Evolutionary conservation across 345 rosid genomes (phyloP), one percentile per base, ranked within the genome.

Genomic region (Moricandia moricandioides): DNA sequence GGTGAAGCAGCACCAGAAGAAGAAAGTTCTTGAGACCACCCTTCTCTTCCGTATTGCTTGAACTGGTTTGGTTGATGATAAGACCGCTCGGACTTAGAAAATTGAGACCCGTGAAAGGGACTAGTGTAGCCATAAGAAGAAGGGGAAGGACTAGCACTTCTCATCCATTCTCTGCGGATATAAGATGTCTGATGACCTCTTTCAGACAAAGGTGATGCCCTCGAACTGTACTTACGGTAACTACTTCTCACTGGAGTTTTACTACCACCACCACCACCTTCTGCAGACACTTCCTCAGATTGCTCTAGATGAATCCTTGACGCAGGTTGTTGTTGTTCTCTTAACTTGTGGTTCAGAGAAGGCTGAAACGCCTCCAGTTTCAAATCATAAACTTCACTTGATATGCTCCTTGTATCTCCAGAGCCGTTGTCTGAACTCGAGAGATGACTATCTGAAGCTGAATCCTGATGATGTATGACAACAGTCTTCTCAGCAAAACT

Each of bases 171-270:
- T 82, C 78, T 82, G 26, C 78, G 71, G 73, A 76, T 51, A 70
- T 56, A 80, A 11, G 77, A 65, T 65, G 75, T 74, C 30, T 64
- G 65, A 39, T 58, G 72, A 75, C 83, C 87, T 1, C 74, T 70
- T 63, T 82, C 85, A 62, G 83, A 74, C 60, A 80, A 39, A 92
- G 86, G 1, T 45, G 40, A 8, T 76, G 85, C 67, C 21, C 84
- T 84, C 58, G 85, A 85, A 74, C 84, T 87, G 74, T 83, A 87
- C 51, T 87, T 87, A 67, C 73, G 86, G 45, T 79, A 71, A 59
- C 80, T 81, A 70, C 74, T 84, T 57, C 78, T 72, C 55, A 84
- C 58, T 35, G 76, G 47, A 33, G 51, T 59, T 54, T 40, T 60
- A 29, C 65, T 51, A 67, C 77, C 65, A 57, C 27, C 6, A 6